phyloP scores from a whole-genome alignment of 371 early-diverging fungal species.

The Mucor racemosus region DNA sequence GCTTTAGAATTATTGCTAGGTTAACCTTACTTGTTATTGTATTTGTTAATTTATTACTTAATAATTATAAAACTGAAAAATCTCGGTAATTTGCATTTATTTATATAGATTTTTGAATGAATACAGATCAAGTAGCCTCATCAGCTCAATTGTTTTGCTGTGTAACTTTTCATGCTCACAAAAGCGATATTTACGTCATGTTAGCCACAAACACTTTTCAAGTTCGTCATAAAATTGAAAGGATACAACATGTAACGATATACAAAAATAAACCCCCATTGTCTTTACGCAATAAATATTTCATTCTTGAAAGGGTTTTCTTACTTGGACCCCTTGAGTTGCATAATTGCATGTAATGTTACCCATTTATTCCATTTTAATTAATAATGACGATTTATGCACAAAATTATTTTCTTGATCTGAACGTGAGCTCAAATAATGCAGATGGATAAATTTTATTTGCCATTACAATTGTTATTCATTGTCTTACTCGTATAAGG shows the following conservation, averaged over 20 bases:
- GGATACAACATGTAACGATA: not conserved
- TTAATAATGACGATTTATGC: not conserved
- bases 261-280: not conserved
- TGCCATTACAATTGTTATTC: not conserved
- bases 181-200: not conserved
- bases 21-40: not conserved
- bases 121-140: not conserved
- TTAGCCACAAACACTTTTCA: not conserved
- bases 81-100: not conserved
- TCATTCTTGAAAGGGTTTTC: not conserved
- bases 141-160: not conserved
- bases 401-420: not conserved
- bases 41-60: not conserved
- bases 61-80: not conserved
- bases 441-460: not conserved
- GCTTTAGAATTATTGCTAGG: too few relatives aligned
- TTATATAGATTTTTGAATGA: not conserved
- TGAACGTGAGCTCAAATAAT: not conserved
- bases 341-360: not conserved
- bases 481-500: too few relatives aligned
- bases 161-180: slow-evolving; percentile 3
- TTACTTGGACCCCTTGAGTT: not conserved
- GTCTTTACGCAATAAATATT: not conserved
- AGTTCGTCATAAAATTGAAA: not conserved
- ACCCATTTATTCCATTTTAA: not conserved